Conservation (phyloP, 495 filamentous ascomycete species). For the Penicillium canescens region DNA sequence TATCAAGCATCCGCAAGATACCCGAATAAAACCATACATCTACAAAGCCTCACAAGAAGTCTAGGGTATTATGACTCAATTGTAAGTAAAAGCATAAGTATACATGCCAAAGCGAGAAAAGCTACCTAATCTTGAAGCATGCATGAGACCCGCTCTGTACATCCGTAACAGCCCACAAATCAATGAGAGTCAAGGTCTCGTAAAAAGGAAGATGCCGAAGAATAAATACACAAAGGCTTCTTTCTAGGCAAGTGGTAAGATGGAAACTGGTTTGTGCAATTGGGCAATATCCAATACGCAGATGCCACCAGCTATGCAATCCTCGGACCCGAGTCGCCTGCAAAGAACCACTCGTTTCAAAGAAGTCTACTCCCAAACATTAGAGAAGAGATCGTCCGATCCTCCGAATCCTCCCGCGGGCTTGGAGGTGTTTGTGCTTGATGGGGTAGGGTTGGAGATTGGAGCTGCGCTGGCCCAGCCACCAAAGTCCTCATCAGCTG, state of each 20-base stretch:
- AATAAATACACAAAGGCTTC: not conserved
- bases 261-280: slow-evolving; percentile 1
- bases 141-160: slow-evolving; percentile 19
- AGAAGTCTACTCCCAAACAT: slow-evolving; percentile 75
- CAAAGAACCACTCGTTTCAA: not conserved
- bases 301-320: not conserved
- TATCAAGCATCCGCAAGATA: too few relatives aligned
- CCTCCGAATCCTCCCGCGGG: slow-evolving; percentile 64
- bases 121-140: slow-evolving; percentile 8
- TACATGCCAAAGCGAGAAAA: slow-evolving; percentile 9
- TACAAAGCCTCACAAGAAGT: not conserved
- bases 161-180: slow-evolving; percentile 9
- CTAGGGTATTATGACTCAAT: slow-evolving; percentile 9
- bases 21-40: not conserved
- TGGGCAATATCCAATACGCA: not conserved
- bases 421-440: slow-evolving; percentile 41
- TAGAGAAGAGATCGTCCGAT: slow-evolving; percentile 85
- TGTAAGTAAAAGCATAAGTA: slow-evolving; percentile 6
- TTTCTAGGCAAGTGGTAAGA: not conserved
- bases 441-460: slow-evolving; percentile 40
- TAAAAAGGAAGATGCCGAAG: not conserved
- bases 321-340: not conserved
- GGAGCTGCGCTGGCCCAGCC: slow-evolving; percentile 80
- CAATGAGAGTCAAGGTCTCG: slow-evolving; percentile 4
- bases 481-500: slow-evolving; percentile 88